A percentile compares a stretch with the other conserved stretches of the same genome.
Evolutionary conservation across 495 filamentous ascomycete species (phyloP).

Genomic region (Evernia prunastri): DNA sequence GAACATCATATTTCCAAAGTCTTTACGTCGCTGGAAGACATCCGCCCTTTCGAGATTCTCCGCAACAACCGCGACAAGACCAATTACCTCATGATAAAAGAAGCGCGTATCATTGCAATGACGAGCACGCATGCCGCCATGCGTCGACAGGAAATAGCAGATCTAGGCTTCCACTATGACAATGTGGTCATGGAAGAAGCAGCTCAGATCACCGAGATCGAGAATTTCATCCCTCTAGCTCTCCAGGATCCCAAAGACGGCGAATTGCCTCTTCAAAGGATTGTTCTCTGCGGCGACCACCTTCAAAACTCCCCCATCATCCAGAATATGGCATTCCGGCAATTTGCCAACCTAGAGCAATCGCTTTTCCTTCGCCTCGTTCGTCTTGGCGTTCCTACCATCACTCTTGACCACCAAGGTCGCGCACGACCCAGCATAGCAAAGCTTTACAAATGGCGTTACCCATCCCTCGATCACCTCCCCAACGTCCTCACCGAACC

Average conservation of each 20-base stretch:
- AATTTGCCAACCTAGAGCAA: conserved; percentile 94
- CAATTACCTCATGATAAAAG: conserved; percentile 91
- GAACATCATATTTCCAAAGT: conserved; percentile 87
- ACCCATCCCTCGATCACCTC: conserved; percentile 71
- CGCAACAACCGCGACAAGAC: conserved; percentile 81
- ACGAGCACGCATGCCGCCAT: conserved; percentile 98
- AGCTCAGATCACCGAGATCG: conserved; percentile 95
- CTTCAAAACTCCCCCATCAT: conserved; percentile 94
- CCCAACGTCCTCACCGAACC: conserved; percentile 58
- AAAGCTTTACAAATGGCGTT: conserved; percentile 89
- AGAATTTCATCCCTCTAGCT: conserved; percentile 89
- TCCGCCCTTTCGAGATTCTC: conserved; percentile 91
- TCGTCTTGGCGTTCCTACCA: conserved; percentile 79
- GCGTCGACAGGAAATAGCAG: conserved; percentile 83
- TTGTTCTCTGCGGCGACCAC: conserved; percentile 93
- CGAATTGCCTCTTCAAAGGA: conserved; percentile 68
- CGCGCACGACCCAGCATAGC: conserved; percentile 82
- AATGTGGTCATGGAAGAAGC: conserved; percentile 99
- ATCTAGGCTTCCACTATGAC: conserved; percentile 91
- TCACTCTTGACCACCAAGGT: conserved; percentile 88
- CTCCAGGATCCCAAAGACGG: conserved; percentile 76
- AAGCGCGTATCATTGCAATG: conserved; percentile 96
- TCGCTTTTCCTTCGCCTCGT: conserved; percentile 88
- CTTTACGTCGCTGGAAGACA: conserved; percentile 88
- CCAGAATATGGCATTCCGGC: conserved; percentile 90